Conservation (phyloP, 257 asterid species). For the Marsdenia floribunda region DNA sequence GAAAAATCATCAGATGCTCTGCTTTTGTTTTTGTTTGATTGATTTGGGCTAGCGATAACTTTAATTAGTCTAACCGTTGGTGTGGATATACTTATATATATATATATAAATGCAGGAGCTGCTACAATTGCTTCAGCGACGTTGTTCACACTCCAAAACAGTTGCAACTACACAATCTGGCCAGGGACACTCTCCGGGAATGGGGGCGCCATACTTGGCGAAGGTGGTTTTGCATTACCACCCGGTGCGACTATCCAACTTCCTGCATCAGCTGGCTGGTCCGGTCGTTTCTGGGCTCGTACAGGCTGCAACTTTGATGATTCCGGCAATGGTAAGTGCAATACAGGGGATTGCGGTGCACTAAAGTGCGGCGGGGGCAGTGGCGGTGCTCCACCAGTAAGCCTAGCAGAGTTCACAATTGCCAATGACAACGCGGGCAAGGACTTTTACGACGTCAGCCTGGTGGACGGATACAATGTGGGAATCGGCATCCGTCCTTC, state of each 20-base stretch:
- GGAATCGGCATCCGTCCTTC: slow-evolving; percentile 49
- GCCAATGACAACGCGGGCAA: slow-evolving; percentile 21
- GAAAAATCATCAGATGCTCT: not conserved
- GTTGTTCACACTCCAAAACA: slow-evolving; percentile 62
- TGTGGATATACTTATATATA: not conserved
- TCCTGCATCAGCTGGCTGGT: slow-evolving; percentile 74
- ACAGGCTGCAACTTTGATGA: slow-evolving; percentile 63
- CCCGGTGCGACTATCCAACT: slow-evolving; percentile 61
- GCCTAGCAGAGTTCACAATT: slow-evolving; percentile 72
- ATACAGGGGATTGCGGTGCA: slow-evolving; percentile 76
- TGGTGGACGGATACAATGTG: slow-evolving; percentile 80
- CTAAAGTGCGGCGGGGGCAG: slow-evolving; percentile 66
- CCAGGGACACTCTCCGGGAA: slow-evolving; percentile 88
- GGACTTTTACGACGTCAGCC: slow-evolving; percentile 89
- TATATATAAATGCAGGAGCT: slow-evolving; percentile 29
- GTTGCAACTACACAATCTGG: slow-evolving; percentile 70
- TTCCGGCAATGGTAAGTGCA: slow-evolving; percentile 57
- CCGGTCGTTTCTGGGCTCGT: slow-evolving; percentile 94
- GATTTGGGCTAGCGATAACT: too few species aligned
- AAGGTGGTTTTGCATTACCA: slow-evolving; percentile 57
- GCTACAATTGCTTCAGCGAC: slow-evolving; percentile 34
- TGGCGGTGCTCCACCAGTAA: slow-evolving; percentile 73
- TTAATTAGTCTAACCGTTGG: not conserved
- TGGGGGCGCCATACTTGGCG: slow-evolving; percentile 56
- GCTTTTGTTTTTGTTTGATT: not conserved